Conservation (phyloP, 2,329 filamentous ascomycete species). For the Aspergillus neotritici region DNA sequence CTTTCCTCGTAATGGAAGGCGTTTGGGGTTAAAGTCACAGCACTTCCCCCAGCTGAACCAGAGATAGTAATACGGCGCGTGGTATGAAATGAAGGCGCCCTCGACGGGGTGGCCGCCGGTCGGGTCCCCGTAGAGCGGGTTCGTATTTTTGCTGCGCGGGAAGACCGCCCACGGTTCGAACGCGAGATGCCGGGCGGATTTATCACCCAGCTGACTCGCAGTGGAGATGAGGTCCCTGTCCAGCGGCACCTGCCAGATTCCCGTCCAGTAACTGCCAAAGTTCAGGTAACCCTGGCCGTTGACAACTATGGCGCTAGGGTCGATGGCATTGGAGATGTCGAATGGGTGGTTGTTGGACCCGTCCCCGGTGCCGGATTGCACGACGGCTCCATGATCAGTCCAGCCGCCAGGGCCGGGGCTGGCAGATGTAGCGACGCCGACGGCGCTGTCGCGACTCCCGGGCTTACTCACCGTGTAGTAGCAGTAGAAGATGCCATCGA, state of each 20-base stretch:
- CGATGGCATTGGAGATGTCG: constrained; percentile 56
- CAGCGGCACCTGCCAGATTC: constrained; percentile 58
- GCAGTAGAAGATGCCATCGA: constrained; percentile 56
- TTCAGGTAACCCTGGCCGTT: constrained; percentile 44
- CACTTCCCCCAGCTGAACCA: constrained; percentile 33
- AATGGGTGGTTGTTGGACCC: constrained; percentile 25
- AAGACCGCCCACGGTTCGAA: constrained; percentile 20
- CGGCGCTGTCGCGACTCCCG: constrained; percentile 56
- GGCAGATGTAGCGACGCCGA: constrained; percentile 52
- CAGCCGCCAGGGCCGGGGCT: constrained; percentile 31
- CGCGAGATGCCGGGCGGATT: constrained; percentile 25
- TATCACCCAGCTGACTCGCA: constrained; percentile 8
- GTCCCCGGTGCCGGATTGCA: constrained; percentile 30
- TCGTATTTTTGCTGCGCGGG: constrained; percentile 16
- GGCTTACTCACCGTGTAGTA: constrained; percentile 62
- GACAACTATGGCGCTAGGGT: constrained; percentile 48
- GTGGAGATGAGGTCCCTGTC: constrained; percentile 20
- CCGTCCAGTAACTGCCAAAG: constrained; percentile 65
- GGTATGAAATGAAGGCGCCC: constrained; percentile 27
- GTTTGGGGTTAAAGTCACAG: constrained; percentile 23
- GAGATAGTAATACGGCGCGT: constrained; percentile 28
- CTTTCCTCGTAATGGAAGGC: constrained; percentile 46
- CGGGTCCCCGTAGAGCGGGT: constrained; percentile 25
- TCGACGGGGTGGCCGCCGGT: constrained; percentile 29
- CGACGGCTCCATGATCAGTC: constrained; percentile 32